Base-by-base conservation (phyloP, 306 rosid genomes). In the Sindora glabra region DNA sequence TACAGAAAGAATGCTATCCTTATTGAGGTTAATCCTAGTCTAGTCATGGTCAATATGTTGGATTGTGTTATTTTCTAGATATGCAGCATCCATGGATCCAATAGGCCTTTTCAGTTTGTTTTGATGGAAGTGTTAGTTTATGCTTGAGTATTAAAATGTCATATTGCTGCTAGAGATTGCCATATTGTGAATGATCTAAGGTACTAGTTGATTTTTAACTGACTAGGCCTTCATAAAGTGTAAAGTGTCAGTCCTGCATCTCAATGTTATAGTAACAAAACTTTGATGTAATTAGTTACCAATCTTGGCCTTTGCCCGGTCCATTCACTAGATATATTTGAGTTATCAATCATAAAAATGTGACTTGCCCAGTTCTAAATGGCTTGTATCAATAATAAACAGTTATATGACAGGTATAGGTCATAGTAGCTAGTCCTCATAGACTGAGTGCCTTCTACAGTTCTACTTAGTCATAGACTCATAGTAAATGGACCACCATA, bases 401-500 rank as follows among this genome's bases (percentile, higher is more conserved):
- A 72, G 33, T 45, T n/a, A 33, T 6, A 24, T 14, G 56, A 51
- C 32, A 67, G 40, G 23, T 45, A 21, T 15, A 22, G 62, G 21
- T 57, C 5, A 24, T 21, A 30, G 21, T 34, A 8, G 21, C 42
- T 36, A 67, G 74, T 54, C 61, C 29, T 22, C 36, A 46, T 67
- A 67, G 70, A 54, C 48, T n/a, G n/a, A n/a, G n/a, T n/a, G n/a
- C n/a, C n/a, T n/a, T n/a, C n/a, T 53, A 38, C 59, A 52, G 64
- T 29, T 53, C n/a, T 73, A 53, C 60, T 34, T 23, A 26, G 27
- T 66, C 13, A 53, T 14, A 32, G 17, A 42, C 58, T 37, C 39
- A 5, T 40, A 74, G 9, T 7, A 26, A 27, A 29, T 27, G 73
- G 65, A 64, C 49, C 64, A 46, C 39, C 39, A 38, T 49, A 62